Evolutionary conservation across 257 asterid species (phyloP).

Genomic region (Solanum chiquidenum): DNA sequence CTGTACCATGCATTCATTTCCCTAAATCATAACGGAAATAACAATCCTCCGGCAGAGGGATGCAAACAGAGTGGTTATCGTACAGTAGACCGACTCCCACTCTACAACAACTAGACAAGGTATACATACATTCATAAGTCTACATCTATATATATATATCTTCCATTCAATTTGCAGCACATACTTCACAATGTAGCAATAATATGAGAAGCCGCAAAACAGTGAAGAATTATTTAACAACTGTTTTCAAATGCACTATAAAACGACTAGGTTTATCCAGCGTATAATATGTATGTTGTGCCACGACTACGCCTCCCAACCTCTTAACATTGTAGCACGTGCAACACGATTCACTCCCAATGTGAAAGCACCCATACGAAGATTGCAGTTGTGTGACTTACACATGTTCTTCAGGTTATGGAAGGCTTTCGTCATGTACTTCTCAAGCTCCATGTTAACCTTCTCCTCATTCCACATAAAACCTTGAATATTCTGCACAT

Average conservation of each 20-base stretch:
- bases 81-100: neutral
- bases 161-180: neutral
- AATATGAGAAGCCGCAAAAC: neutral
- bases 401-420: constrained; percentile 60
- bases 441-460: constrained; percentile 57
- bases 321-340: constrained; percentile 79
- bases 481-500: constrained; percentile 75
- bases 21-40: too few relatives aligned
- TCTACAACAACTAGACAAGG: neutral
- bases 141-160: neutral
- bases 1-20: too few relatives aligned
- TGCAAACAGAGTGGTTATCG: neutral
- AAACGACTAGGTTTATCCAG: neutral
- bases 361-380: constrained; percentile 92
- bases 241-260: neutral
- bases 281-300: neutral
- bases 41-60: too few relatives aligned
- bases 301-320: constrained; percentile 63
- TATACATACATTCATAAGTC: neutral
- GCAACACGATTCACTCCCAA: constrained; percentile 89
- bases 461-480: constrained; percentile 86
- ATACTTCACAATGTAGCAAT: neutral
- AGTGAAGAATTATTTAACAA: neutral
- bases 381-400: constrained; percentile 58
- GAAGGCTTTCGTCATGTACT: constrained; percentile 73